Evolutionary conservation across 371 early-diverging fungal genomes (phyloP).

Genomic region (Rhizopus stolonifer): DNA sequence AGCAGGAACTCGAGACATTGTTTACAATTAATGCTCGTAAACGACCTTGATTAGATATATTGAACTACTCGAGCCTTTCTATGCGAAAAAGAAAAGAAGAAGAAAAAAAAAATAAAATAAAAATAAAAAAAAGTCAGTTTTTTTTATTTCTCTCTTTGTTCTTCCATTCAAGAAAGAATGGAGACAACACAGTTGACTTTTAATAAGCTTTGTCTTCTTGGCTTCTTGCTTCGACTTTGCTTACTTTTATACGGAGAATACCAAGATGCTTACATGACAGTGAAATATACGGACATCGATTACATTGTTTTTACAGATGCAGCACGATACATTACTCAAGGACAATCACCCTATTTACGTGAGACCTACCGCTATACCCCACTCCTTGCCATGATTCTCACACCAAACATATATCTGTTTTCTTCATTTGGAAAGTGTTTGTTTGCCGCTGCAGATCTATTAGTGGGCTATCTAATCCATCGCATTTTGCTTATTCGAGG

Average conservation of each 20-base stretch:
- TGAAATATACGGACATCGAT: conserved; percentile 97
- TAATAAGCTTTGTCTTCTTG: conserved; percentile 33
- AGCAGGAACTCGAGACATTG: too few species aligned
- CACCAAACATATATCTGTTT: conserved; percentile 76
- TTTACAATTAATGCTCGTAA: too few species aligned
- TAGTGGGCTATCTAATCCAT: conserved; percentile 71
- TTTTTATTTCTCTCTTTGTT: conserved; percentile 10
- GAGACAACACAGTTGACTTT: conserved; percentile 11
- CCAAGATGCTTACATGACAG: conserved; percentile 82
- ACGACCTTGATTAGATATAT: too few species aligned
- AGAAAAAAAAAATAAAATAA: neutral
- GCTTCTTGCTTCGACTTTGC: conserved; percentile 56
- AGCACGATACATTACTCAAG: conserved; percentile 71
- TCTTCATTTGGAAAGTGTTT: conserved; percentile 86
- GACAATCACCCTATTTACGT: conserved; percentile 83
- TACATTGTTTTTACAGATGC: conserved; percentile 96
- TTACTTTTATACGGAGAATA: conserved; percentile 80
- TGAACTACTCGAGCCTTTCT: too few species aligned
- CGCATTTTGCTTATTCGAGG: conserved; percentile 56
- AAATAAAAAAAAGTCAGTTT: neutral
- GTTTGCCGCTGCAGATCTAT: conserved; percentile 79
- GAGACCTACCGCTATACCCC: conserved; percentile 98
- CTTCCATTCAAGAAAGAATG: conserved; percentile 3
- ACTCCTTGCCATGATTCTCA: conserved; percentile 79
- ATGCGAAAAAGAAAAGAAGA: too few species aligned